Conservation (phyloP, 2,329 filamentous ascomycete species). For the Talaromyces sp. region DNA sequence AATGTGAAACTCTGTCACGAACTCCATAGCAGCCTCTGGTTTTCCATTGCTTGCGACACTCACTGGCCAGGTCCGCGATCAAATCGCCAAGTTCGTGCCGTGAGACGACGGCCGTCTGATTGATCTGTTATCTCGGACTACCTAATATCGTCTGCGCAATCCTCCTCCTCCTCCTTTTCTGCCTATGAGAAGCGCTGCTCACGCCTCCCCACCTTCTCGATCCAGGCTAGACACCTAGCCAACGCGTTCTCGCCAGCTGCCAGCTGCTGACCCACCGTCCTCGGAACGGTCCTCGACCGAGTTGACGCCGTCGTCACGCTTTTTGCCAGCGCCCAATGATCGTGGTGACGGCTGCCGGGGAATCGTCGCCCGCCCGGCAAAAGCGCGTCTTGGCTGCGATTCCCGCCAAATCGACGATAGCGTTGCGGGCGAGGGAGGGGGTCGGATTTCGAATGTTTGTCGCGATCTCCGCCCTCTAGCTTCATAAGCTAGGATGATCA, state of each 20-base stretch:
- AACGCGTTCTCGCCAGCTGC: constrained; percentile 12
- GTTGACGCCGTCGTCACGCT: constrained; percentile 14
- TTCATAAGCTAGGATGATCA: constrained; percentile 52
- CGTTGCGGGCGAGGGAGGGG: constrained; percentile 14
- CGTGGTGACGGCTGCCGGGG: constrained; percentile 20
- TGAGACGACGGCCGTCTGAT: background rate
- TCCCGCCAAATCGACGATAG: constrained; percentile 14
- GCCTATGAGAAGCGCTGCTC: background rate
- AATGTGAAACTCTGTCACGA: background rate
- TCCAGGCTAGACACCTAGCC: background rate
- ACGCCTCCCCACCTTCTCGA: background rate
- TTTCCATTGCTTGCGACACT: background rate
- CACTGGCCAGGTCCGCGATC: background rate
- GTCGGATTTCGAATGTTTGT: constrained; percentile 14
- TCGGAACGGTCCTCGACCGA: constrained; percentile 18
- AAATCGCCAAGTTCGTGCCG: background rate
- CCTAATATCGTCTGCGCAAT: background rate
- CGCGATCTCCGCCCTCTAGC: constrained; percentile 26
- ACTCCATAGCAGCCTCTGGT: background rate
- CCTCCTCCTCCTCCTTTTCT: background rate
- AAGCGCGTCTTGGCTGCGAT: constrained; percentile 11
- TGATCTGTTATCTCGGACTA: background rate
- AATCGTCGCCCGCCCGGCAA: constrained; percentile 16
- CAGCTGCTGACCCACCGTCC: constrained; percentile 20
- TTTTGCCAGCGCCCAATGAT: constrained; percentile 16